Conservation (phyloP, 495 filamentous ascomycete genomes). For the Penicillium roqueforti region DNA sequence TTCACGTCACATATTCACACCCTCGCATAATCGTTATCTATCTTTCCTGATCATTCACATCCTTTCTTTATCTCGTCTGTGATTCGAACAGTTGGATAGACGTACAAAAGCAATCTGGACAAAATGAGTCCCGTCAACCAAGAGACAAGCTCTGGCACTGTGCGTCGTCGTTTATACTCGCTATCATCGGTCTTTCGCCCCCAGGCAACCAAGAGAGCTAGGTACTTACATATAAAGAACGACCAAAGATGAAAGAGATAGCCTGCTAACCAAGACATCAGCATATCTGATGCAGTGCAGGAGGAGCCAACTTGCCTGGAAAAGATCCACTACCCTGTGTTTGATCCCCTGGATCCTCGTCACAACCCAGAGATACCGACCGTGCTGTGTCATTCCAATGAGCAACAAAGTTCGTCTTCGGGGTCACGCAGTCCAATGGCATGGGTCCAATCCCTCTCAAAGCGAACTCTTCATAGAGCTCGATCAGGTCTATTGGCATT, state of each 20-base stretch:
- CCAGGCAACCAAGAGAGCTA: slow-evolving; percentile 15
- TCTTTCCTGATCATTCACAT: background rate
- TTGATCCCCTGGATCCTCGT: slow-evolving; percentile 32
- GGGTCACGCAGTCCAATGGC: slow-evolving; percentile 15
- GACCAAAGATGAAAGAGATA: background rate
- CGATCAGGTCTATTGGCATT: slow-evolving; percentile 32
- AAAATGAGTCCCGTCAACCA: background rate
- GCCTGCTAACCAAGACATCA: background rate
- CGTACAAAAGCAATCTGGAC: background rate
- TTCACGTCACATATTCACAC: background rate
- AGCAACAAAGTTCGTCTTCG: slow-evolving; percentile 9
- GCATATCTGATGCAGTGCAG: slow-evolving; percentile 6
- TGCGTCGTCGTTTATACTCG: slow-evolving; percentile 10
- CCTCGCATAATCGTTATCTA: background rate
- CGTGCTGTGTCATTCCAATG: slow-evolving; percentile 8
- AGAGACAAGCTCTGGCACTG: background rate
- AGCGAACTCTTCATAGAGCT: slow-evolving; percentile 32
- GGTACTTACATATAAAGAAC: slow-evolving; percentile 14
- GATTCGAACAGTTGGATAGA: background rate
- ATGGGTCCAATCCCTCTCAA: slow-evolving; percentile 29
- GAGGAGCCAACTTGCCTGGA: slow-evolving; percentile 27
- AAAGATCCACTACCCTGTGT: slow-evolving; percentile 36
- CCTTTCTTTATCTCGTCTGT: background rate
- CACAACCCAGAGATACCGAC: slow-evolving; percentile 27
- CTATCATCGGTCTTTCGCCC: slow-evolving; percentile 17